phyloP scores from a whole-genome alignment of 805 yeast genomes.

The Lipomyces sp. region DNA sequence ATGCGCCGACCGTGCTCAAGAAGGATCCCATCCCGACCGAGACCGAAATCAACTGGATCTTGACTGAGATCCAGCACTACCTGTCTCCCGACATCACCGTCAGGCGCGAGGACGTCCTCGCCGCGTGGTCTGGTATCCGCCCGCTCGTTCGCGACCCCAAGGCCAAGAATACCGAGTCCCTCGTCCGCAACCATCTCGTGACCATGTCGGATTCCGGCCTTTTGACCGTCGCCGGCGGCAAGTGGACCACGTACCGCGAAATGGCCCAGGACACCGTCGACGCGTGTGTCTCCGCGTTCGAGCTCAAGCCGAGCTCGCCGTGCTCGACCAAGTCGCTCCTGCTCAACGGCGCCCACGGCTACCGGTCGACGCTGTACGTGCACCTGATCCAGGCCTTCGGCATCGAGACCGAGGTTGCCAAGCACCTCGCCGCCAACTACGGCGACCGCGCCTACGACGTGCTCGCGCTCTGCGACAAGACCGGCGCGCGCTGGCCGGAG shows the following conservation, averaged over 20 bases:
- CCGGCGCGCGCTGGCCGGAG: slow-evolving; percentile 34
- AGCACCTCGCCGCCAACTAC: slow-evolving; percentile 79
- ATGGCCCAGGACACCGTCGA: slow-evolving; percentile 95
- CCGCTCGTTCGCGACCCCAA: slow-evolving; percentile 81
- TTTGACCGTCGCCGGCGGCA: slow-evolving; percentile 91
- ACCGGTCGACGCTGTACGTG: slow-evolving; percentile 68
- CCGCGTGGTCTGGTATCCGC: slow-evolving; percentile 97
- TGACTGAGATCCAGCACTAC: slow-evolving; percentile 84
- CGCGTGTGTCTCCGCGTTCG: slow-evolving; percentile 54
- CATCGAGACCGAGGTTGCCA: slow-evolving; percentile 69
- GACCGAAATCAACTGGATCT: slow-evolving; percentile 81
- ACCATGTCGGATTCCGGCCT: slow-evolving; percentile 70
- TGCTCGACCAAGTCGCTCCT: slow-evolving; percentile 47
- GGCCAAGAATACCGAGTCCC: slow-evolving; percentile 69
- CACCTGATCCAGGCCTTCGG: slow-evolving; percentile 75
- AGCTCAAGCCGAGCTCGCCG: slow-evolving; percentile 42
- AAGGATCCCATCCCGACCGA: slow-evolving; percentile 74
- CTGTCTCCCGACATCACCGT: slow-evolving; percentile 73
- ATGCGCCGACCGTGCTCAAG: slow-evolving; percentile 57
- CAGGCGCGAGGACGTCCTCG: slow-evolving; percentile 80
- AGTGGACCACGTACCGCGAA: slow-evolving; percentile 97
- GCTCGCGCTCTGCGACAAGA: slow-evolving; percentile 50
- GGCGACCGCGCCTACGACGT: slow-evolving; percentile 79
- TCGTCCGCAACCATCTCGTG: slow-evolving; percentile 86
- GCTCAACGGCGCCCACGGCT: slow-evolving; percentile 78